These are phyloP conservation scores for Gaertneriomyces semiglobifer DNA, from an alignment of 192 early-diverging fungal species.

Conservation along the genomic window DNA sequence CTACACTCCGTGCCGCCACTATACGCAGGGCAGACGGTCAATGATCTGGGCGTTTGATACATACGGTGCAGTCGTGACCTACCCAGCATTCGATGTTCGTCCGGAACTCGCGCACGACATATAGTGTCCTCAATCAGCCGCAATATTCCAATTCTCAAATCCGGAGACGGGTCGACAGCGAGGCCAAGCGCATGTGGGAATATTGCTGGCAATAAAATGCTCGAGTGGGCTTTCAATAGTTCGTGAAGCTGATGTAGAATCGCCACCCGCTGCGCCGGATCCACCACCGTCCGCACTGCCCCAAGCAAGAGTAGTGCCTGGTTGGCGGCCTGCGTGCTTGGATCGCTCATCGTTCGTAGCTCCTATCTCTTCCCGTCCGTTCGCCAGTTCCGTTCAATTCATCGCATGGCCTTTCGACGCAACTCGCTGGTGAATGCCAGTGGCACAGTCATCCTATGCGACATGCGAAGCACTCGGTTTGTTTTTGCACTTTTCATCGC, in stretches of 20 bases:
- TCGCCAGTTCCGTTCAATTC: too few species aligned
- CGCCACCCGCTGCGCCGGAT: slow-evolving; percentile 9
- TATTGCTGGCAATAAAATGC: slow-evolving; percentile 15
- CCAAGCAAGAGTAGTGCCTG: slow-evolving; percentile 21
- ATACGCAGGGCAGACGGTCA: not conserved
- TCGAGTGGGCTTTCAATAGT: slow-evolving; percentile 14
- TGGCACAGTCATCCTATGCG: too few species aligned
- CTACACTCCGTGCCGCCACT: slow-evolving; percentile 7
- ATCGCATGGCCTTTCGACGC: too few species aligned
- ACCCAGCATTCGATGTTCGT: slow-evolving; percentile 20
- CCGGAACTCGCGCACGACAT: slow-evolving; percentile 17
- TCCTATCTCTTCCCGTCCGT: too few species aligned
- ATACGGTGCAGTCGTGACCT: not conserved
- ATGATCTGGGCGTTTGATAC: not conserved
- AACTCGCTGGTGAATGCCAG: too few species aligned
- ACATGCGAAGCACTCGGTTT: too few species aligned
- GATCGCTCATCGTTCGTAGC: slow-evolving; percentile 5
- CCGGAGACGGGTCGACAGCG: slow-evolving; percentile 21
- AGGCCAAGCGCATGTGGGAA: slow-evolving; percentile 21
- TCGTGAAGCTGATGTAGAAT: slow-evolving; percentile 27
- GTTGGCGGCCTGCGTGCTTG: not conserved
- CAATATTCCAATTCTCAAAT: slow-evolving; percentile 15
- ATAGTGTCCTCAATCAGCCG: slow-evolving; percentile 25
- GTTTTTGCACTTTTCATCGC: too few species aligned
- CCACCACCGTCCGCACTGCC: slow-evolving; percentile 4